These are phyloP conservation scores for Auricularia cornea DNA, from an alignment of 768 basidiomycete genomes.

Conservation along the genomic window DNA sequence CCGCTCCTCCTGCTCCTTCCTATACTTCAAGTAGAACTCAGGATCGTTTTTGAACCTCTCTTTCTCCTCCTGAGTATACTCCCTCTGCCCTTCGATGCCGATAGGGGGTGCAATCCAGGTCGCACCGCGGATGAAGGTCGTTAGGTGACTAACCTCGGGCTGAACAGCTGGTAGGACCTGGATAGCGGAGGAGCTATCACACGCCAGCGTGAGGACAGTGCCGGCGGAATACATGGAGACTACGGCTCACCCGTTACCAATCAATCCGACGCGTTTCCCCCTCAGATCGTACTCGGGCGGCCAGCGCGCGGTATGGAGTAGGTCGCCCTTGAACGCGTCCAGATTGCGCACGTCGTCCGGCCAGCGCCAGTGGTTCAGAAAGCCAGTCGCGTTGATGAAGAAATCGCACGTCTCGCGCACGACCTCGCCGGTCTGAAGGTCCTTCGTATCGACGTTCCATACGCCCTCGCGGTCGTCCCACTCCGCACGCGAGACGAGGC, in stretches of 20 bases:
- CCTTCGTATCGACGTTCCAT: neutral
- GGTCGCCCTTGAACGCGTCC: neutral
- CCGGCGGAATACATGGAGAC: too few species aligned
- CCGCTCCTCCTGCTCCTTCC: neutral
- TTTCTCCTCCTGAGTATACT: neutral
- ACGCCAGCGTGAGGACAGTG: neutral
- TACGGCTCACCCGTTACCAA: neutral
- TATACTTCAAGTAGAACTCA: neutral
- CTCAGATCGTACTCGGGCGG: neutral
- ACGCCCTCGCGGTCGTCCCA: neutral
- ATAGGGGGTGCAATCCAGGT: neutral
- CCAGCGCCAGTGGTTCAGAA: neutral
- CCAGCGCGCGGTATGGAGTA: neutral
- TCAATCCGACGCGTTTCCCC: neutral
- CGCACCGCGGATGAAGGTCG: neutral
- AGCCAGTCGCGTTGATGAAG: neutral
- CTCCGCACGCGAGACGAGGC: neutral
- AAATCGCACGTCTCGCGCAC: neutral
- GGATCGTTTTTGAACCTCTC: neutral
- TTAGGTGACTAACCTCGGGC: neutral
- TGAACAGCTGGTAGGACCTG: neutral
- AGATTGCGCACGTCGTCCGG: neutral
- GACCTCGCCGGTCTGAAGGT: neutral
- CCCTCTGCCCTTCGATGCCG: neutral
- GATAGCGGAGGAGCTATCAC: neutral